phyloP scores from a whole-genome alignment of 345 rosid genomes.

The Camelina laxa region DNA sequence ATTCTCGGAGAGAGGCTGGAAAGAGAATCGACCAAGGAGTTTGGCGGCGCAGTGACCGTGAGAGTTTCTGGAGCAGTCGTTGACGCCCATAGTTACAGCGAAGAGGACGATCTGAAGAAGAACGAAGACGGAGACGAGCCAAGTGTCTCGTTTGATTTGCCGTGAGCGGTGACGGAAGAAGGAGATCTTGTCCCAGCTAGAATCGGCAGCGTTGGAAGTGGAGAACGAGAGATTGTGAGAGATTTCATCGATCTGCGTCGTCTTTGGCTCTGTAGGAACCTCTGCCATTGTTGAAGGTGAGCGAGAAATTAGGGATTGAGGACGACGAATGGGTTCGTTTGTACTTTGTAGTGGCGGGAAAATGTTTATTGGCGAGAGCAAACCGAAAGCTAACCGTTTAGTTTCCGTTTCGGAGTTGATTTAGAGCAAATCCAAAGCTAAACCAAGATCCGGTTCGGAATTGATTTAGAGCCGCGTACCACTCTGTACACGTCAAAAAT shows the following conservation, averaged over 20 bases:
- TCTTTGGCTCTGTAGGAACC: constrained; percentile 26
- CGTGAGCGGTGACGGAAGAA: constrained; percentile 73
- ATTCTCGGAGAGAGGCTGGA: constrained; percentile 84
- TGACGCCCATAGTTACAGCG: constrained; percentile 65
- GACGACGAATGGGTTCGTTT: constrained; percentile 3
- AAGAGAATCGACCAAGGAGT: constrained; percentile 57
- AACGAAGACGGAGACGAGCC: constrained; percentile 77
- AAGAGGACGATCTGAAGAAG: constrained; percentile 72
- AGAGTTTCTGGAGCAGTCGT: constrained; percentile 63
- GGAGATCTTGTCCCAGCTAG: constrained; percentile 46
- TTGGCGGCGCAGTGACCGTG: constrained; percentile 57
- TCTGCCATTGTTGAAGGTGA: constrained; percentile 26
- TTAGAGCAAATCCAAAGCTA: no score
- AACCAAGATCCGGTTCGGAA: no score
- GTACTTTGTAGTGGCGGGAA: constrained; percentile 41
- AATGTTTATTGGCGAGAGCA: background rate
- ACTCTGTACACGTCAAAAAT: background rate
- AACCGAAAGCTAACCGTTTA: constrained; percentile 26
- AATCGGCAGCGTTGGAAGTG: constrained; percentile 33
- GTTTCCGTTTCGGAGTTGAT: no score
- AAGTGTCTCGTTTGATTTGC: constrained; percentile 66
- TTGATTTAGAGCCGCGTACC: constrained; percentile 1
- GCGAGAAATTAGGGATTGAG: constrained; percentile 30
- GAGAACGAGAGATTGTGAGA: constrained; percentile 29
- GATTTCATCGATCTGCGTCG: constrained; percentile 38